Evolutionary conservation across 306 rosid species (phyloP), one percentile per base, ranked within the genome.

Genomic region (Lupinus albus): DNA sequence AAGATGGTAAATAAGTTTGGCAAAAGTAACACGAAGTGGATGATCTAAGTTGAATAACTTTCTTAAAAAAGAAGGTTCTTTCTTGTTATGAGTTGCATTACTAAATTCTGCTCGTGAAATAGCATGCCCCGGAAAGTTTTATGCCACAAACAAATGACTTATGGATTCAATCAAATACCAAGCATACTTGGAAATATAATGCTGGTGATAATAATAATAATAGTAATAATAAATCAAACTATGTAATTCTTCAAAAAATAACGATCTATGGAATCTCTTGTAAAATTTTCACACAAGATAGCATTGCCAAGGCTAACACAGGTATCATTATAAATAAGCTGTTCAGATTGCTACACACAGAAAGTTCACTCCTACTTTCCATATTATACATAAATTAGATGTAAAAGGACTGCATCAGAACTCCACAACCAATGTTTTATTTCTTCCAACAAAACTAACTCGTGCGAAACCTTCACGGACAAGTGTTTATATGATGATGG

Each of bases 321-420:
- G 35, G 53, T 33, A 14, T 76, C 14, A 35, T n/a, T 68, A 30
- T n/a, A 16, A 51, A 45, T 7, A 28, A 16, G 38, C 45, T 66
- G 61, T 68, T 16, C 70, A n/a, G 11, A 67, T 48, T 9, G 42
- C 70, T 17, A 32, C 8, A 8, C 12, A 66, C 60, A 70, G n/a
- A n/a, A n/a, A n/a, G n/a, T n/a, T n/a, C n/a, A n/a, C n/a, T n/a
- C 28, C 28, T 25, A 21, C 16, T 45, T 30, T n/a, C 7, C 11
- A 32, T 35, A 18, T 46, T 39, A 61, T 41, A 54, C 28, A 1
- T 11, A 49, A 5, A 67, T 5, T 5, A 50, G 15, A 7, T 36
- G 17, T 39, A 49, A 9, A 57, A 20, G 44, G 8, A 25, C 28
- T 63, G n/a, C 35, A 52, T 53, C 50, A 32, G 39, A 74, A 21